These are phyloP conservation scores for Huntiella bhutanensis DNA, from an alignment of 2,329 filamentous ascomycete species.

Conservation along the genomic window DNA sequence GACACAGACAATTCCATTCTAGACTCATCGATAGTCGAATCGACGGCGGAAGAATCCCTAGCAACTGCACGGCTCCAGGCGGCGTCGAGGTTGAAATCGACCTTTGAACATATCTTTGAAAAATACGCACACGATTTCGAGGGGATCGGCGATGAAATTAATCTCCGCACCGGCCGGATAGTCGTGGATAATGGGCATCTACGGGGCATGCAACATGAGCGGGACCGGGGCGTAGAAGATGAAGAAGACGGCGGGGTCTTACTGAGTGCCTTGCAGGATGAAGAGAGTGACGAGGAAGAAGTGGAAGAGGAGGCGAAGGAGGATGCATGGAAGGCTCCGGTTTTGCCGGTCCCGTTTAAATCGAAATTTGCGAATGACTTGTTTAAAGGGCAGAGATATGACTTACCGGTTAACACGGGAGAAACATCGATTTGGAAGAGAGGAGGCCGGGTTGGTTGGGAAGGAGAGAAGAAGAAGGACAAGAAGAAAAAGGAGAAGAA, in stretches of 20 bases:
- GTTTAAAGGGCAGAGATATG: conserved; percentile 15
- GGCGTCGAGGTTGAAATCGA: conserved; percentile 56
- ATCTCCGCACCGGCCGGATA: conserved; percentile 61
- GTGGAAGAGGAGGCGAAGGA: not conserved
- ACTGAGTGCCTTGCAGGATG: conserved; percentile 16
- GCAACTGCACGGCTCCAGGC: conserved; percentile 45
- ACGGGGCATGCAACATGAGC: conserved; percentile 37
- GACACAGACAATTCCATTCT: not conserved
- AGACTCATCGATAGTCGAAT: no score
- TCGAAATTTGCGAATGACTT: no score
- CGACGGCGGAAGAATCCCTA: conserved; percentile 18
- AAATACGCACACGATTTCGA: conserved; percentile 76
- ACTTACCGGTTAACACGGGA: conserved; percentile 17
- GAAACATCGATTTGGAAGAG: conserved; percentile 19
- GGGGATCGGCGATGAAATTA: conserved; percentile 73
- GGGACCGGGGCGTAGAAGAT: conserved; percentile 23
- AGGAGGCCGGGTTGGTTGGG: conserved; percentile 14
- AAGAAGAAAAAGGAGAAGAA: conserved; percentile 3
- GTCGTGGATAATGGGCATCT: conserved; percentile 87
- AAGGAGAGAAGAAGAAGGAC: not conserved
- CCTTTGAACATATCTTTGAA: conserved; percentile 72
- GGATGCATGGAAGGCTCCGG: conserved; percentile 12
- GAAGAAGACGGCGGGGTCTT: conserved; percentile 20
- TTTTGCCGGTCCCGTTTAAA: no score
- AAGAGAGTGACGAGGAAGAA: not conserved